Evolutionary conservation across 1,139 yeast genomes (phyloP), one percentile per base, ranked within the genome.

Genomic region (Pichia kudriavzevii): DNA sequence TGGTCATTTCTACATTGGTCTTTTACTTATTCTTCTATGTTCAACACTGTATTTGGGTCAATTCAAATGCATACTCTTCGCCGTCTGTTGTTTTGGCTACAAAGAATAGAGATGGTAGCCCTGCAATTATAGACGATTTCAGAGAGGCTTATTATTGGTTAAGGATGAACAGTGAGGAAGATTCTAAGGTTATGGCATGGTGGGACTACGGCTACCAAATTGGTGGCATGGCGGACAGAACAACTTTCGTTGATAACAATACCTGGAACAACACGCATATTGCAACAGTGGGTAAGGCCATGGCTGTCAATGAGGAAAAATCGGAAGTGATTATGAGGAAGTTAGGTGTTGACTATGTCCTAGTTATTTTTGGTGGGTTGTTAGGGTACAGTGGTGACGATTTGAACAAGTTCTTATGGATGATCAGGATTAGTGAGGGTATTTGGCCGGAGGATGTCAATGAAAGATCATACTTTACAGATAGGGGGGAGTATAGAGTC

Each of bases 201-300:
- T 93, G 99, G 99, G 99, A 93, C 67, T 93, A 93, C 58, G 99
- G 99, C 38, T 93, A 93, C 62, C 99, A 93, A 64, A 93, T 93
- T 54, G 98, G 98, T 50, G 99, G 99, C 43, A 91, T 93, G 97
- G 98, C 98, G 30, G 98, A 93, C 62, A 77, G 98, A 59, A 91
- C 98, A 46, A 93, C 99, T 5, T 71, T 93, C 49, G 99, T 93
- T 29, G 99, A 93, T 61, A 93, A 93, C 71, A 93, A 93, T 62
- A 93, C 99, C 9, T 93, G 99, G 99, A 93, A 93, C 60, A 93
- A 93, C 65, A 93, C 99, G 5, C 99, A 93, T 59, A 93, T 93
- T 62, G 99, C 98, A 47, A 87, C 96, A n/a, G 98, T 93, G 38
- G 99, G 99, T 53, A 85, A 87, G 61, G 97, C 98, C 20, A 85